phyloP scores from a whole-genome alignment of 441 rosid genomes.

The Melastoma candidum region DNA sequence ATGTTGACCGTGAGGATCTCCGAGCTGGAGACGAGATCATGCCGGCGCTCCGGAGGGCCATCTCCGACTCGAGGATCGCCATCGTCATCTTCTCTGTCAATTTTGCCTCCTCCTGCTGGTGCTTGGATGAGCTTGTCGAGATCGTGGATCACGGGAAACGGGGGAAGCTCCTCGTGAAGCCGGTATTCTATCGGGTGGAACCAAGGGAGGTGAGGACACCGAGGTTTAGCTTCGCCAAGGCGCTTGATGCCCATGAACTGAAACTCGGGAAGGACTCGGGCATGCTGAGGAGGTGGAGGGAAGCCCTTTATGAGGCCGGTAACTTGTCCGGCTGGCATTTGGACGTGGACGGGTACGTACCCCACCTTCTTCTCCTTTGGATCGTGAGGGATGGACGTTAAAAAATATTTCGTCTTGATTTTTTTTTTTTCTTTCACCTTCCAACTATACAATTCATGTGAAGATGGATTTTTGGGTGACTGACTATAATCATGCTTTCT shows the following conservation, averaged over 20 bases:
- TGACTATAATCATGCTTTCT: too few relatives aligned
- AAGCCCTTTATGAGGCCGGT: background rate
- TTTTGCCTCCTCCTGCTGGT: background rate
- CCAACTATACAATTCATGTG: too few relatives aligned
- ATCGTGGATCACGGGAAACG: background rate
- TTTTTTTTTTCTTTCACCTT: too few relatives aligned
- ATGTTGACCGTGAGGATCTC: background rate
- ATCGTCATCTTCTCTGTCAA: conserved; percentile 1
- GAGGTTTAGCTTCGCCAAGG: background rate
- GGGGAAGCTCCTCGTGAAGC: background rate
- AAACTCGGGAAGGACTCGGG: conserved; percentile 1
- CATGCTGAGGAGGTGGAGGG: background rate
- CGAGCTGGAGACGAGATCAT: background rate
- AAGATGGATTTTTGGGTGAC: too few relatives aligned
- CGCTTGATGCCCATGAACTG: background rate
- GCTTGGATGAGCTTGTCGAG: background rate
- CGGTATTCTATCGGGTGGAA: background rate
- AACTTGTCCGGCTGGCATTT: background rate
- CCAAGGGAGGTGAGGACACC: background rate
- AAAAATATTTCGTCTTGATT: too few relatives aligned
- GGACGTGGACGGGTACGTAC: too few relatives aligned
- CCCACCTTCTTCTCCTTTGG: too few relatives aligned
- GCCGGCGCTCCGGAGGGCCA: background rate
- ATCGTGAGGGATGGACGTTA: too few relatives aligned
- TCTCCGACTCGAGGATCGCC: background rate